These are phyloP conservation scores for Globisporangium lucens DNA, from an alignment of 352 stramenopile genomes.

Conservation along the genomic window DNA sequence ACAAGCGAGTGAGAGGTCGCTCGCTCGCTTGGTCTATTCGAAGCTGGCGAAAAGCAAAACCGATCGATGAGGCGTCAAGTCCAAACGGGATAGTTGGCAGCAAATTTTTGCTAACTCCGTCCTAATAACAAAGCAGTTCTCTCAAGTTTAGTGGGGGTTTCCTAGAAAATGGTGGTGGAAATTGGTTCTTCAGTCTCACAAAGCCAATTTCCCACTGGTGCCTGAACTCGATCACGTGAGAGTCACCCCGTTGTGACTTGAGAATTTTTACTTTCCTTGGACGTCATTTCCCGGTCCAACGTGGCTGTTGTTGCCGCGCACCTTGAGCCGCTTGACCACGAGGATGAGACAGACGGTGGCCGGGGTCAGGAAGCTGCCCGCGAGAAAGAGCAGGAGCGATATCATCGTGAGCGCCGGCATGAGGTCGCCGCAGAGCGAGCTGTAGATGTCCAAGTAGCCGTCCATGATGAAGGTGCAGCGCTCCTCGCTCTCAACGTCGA, in stretches of 20 bases:
- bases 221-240: too few relatives aligned
- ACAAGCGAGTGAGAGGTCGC: too few relatives aligned
- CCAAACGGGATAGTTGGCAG: not conserved
- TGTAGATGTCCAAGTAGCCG: conserved; percentile 44
- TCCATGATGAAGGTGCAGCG: conserved; percentile 54
- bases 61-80: not conserved
- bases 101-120: too few relatives aligned
- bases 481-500: conserved; percentile 53
- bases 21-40: not conserved
- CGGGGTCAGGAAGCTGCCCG: conserved; percentile 56
- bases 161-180: not conserved
- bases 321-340: conserved; percentile 52
- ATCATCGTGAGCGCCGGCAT: conserved; percentile 72
- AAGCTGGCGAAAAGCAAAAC: not conserved
- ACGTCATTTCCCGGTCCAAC: conserved; percentile 62
- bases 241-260: not conserved
- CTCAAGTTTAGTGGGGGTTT: not conserved
- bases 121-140: too few relatives aligned
- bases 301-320: conserved; percentile 35
- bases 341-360: conserved; percentile 73
- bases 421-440: conserved; percentile 49
- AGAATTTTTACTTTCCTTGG: conserved; percentile 31
- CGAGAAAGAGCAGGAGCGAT: conserved; percentile 67
- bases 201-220: not conserved
- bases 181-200: not conserved